Base-by-base conservation (phyloP, 2,329 filamentous ascomycete species). In the Penicillium sp. region DNA sequence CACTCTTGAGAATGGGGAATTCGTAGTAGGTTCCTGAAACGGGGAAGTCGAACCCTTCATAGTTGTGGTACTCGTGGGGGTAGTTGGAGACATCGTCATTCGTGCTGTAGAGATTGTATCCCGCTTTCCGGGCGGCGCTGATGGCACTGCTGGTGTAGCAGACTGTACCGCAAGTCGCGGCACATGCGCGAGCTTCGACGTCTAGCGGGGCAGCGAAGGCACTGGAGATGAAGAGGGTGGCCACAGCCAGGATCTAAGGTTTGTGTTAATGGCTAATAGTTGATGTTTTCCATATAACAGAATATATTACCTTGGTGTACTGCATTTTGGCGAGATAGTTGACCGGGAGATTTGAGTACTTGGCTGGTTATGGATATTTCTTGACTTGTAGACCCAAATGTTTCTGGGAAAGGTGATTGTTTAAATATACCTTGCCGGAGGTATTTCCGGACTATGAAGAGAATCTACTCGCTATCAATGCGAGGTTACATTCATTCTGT, bases 1-100 rank as follows among this genome's bases (percentile, higher is more conserved):
- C 80, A 29, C 73, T 77, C 15, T 70, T 73, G 67, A 82, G 62
- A 53, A 89, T 78, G 1, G 86, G 86, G 71, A 87, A 89, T 71
- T 89, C 86, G 59, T 86, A 81, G 69, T 84, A 89, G 0, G 85
- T 84, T 0, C 83, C 84, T 4, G 69, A 62, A 6, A 86, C 80
- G 2, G 77, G 63, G 70, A 89, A 88, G 41, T 77, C 73, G 69
- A 89, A 88, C 19, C 83, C 84, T 67, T 88, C 85, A 64, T 82
- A 82, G 76, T 87, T 82, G 71, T 85, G 82, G 75, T 85, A 87
- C 37, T 72, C 72, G 69, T 87, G 84, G 0, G 85, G 85, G 70
- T 87, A 86, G 54, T 71, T 68, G 61, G 78, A 59, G 19, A 62
- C 61, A n/a, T 63, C 61, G 9, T 77, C 67, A 42, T 73, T 75